phyloP scores from a whole-genome alignment of 352 stramenopile genomes.

The Globisporangium nunn region DNA sequence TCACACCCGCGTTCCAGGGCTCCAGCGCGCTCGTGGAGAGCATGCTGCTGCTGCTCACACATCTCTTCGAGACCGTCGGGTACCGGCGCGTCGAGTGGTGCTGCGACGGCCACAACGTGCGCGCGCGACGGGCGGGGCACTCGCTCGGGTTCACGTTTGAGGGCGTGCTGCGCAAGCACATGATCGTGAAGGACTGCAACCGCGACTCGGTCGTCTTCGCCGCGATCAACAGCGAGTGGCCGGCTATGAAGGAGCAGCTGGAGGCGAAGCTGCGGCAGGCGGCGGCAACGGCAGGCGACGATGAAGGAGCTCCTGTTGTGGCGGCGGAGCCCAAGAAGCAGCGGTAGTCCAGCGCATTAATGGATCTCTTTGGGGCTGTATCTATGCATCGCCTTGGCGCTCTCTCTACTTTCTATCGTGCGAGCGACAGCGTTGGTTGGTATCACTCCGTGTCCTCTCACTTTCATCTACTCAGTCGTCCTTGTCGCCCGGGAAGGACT shows the following conservation, averaged over 20 bases:
- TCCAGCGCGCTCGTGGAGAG: constrained; percentile 36
- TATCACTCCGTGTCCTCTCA: background rate
- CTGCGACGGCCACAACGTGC: constrained; percentile 84
- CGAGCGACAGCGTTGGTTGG: background rate
- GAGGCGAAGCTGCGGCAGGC: constrained; percentile 28
- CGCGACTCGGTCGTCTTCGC: constrained; percentile 81
- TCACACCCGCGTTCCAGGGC: constrained; percentile 73
- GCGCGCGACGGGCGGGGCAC: constrained; percentile 67
- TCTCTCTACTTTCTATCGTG: constrained; percentile 9
- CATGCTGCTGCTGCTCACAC: constrained; percentile 61
- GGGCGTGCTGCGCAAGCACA: constrained; percentile 84
- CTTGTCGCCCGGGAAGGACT: constrained; percentile 10
- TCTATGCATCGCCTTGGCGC: background rate
- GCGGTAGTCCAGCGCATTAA: constrained; percentile 12
- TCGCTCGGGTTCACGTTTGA: constrained; percentile 84
- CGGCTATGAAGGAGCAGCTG: constrained; percentile 55
- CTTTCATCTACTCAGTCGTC: constrained; percentile 3
- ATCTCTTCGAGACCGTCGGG: constrained; percentile 52
- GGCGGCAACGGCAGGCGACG: background rate
- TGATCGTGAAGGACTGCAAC: constrained; percentile 81
- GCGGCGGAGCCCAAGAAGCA: constrained; percentile 27
- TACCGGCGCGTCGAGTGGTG: constrained; percentile 87
- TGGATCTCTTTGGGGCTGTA: background rate
- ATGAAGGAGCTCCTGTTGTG: too few species aligned
- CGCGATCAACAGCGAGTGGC: constrained; percentile 86